These are phyloP conservation scores for Saccharomycopsis fermentans DNA, from an alignment of 805 yeast species.

Conservation along the genomic window DNA sequence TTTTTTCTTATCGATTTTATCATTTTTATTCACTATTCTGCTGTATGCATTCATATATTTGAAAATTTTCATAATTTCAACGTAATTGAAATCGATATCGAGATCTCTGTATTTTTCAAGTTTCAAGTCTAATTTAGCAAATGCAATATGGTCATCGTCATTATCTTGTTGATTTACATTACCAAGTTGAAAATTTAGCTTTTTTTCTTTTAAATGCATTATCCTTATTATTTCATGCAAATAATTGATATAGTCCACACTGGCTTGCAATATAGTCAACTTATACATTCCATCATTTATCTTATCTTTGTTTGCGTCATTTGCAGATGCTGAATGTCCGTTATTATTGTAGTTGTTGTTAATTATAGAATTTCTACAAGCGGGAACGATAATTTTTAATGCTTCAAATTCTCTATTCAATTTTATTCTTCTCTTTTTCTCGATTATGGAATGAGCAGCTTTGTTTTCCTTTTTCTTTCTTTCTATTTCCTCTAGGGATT, in stretches of 20 bases:
- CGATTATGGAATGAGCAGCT: slow-evolving; percentile 66
- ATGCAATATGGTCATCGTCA: slow-evolving; percentile 30
- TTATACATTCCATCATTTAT: slow-evolving; percentile 62
- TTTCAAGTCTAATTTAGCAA: slow-evolving; percentile 45
- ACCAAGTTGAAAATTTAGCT: slow-evolving; percentile 19
- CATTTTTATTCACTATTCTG: background rate
- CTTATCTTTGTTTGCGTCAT: slow-evolving; percentile 7
- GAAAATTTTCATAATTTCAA: slow-evolving; percentile 16
- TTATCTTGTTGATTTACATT: slow-evolving; percentile 22
- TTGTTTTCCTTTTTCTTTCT: slow-evolving; percentile 38
- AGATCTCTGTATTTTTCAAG: slow-evolving; percentile 51
- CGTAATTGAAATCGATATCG: slow-evolving; percentile 45
- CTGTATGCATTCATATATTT: slow-evolving; percentile 12
- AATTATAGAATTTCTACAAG: slow-evolving; percentile 44
- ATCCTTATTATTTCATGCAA: slow-evolving; percentile 49
- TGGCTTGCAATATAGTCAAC: slow-evolving; percentile 68
- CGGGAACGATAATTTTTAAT: slow-evolving; percentile 65
- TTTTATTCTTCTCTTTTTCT: slow-evolving; percentile 65
- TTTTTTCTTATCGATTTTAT: background rate
- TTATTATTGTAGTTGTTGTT: slow-evolving; percentile 10
- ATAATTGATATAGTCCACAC: slow-evolving; percentile 70
- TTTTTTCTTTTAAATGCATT: slow-evolving; percentile 36
- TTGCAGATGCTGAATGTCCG: slow-evolving; percentile 17
- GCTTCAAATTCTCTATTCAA: slow-evolving; percentile 81
- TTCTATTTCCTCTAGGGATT: slow-evolving; percentile 23